Evolutionary conservation across 306 rosid species (phyloP).

Genomic region (Malus asiatica): DNA sequence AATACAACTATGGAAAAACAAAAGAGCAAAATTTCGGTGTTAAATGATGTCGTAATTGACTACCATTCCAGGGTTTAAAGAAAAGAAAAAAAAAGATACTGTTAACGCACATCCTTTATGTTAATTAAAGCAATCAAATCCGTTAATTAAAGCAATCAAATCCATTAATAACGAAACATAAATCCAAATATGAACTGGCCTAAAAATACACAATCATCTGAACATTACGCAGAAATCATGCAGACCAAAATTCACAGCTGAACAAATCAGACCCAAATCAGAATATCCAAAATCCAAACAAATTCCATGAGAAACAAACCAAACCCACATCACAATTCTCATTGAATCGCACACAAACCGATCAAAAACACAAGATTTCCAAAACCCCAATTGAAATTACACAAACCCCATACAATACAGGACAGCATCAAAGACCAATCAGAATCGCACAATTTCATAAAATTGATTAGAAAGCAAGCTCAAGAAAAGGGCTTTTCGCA

Average conservation of each 20-base stretch:
- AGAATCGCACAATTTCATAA: not conserved
- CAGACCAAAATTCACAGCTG: not conserved
- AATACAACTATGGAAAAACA: not conserved
- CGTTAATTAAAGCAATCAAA: not conserved
- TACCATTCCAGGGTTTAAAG: not conserved
- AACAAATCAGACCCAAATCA: not conserved
- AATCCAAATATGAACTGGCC: not conserved
- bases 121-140: not conserved
- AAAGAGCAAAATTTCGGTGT: not conserved
- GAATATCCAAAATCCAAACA: not conserved
- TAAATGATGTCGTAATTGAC: not conserved
- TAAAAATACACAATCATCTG: not conserved
- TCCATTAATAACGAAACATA: not conserved
- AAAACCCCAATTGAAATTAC: not conserved
- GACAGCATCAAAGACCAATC: not conserved
- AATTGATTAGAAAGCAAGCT: not conserved
- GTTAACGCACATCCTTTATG: not conserved
- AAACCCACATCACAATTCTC: not conserved
- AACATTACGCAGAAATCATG: not conserved
- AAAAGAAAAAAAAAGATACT: not conserved
- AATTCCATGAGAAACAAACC: not conserved
- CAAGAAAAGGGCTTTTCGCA: not conserved
- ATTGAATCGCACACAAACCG: not conserved
- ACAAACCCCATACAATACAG: not conserved
- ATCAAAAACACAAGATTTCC: not conserved